Conservation (phyloP, 441 rosid genomes). For the Eugenia klotzschiana region DNA sequence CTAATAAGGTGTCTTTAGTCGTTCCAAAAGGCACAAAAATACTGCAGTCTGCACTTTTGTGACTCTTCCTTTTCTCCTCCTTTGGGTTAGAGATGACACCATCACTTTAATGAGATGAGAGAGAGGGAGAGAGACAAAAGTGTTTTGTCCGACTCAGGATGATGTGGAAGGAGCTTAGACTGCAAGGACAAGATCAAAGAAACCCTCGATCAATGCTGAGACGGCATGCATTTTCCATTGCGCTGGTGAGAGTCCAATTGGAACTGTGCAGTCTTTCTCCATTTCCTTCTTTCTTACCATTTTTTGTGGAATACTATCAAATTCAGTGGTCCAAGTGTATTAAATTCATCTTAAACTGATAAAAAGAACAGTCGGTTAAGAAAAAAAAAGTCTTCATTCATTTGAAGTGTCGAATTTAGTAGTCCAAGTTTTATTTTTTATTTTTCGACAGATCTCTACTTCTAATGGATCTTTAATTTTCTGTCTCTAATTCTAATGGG, state of each 20-base stretch:
- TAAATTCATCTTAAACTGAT: not conserved
- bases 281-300: not conserved
- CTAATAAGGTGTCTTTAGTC: not conserved
- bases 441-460: not conserved
- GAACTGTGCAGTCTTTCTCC: not conserved
- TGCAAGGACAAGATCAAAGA: not conserved
- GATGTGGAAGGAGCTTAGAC: conserved; percentile 2
- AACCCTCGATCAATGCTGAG: not conserved
- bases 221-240: not conserved
- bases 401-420: not conserved
- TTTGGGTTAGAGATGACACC: conserved; percentile 3
- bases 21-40: not conserved
- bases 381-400: not conserved
- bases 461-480: not conserved
- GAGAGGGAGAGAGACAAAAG: not conserved
- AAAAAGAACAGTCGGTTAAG: not conserved
- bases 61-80: not conserved
- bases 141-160: conserved; percentile 8
- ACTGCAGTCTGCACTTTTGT: not conserved
- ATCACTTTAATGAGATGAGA: not conserved
- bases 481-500: not conserved
- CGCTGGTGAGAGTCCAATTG: not conserved
- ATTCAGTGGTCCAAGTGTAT: not conserved
- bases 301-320: not conserved
- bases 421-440: no score